Conservation (phyloP, 495 filamentous ascomycete species). For the Podospora pseudocomata region DNA sequence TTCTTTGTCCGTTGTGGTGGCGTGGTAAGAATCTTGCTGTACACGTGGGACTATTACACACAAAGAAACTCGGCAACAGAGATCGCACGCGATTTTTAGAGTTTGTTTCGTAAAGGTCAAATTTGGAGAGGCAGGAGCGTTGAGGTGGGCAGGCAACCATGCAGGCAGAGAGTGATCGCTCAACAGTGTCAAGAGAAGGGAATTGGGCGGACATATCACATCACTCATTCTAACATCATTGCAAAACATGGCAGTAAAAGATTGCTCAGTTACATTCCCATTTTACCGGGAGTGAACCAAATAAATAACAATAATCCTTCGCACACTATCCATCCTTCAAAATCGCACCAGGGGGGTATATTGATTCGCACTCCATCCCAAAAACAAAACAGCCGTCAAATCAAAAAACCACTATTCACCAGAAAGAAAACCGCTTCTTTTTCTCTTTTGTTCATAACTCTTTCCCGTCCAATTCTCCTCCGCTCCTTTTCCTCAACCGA, state of each 20-base stretch:
- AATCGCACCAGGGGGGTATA: slow-evolving; percentile 18
- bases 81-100: neutral
- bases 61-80: neutral
- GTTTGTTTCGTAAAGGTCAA: neutral
- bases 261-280: neutral
- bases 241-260: neutral
- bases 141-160: neutral
- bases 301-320: neutral
- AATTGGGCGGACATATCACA: neutral
- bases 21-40: neutral
- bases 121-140: neutral
- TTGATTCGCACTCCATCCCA: slow-evolving; percentile 8
- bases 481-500: neutral
- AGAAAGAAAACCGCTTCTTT: neutral
- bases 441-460: neutral
- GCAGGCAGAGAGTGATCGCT: neutral
- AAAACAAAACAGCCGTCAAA: neutral
- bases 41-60: neutral
- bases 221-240: neutral
- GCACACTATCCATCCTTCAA: neutral
- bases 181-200: too few relatives aligned
- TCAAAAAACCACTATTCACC: neutral
- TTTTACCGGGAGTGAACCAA: neutral
- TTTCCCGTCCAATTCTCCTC: neutral
- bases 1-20: neutral